Percentiles rank a stretch among this genome's conserved stretches.
Evolutionary conservation across 768 basidiomycete species (phyloP).

Genomic region (Phaffia tasmanica): DNA sequence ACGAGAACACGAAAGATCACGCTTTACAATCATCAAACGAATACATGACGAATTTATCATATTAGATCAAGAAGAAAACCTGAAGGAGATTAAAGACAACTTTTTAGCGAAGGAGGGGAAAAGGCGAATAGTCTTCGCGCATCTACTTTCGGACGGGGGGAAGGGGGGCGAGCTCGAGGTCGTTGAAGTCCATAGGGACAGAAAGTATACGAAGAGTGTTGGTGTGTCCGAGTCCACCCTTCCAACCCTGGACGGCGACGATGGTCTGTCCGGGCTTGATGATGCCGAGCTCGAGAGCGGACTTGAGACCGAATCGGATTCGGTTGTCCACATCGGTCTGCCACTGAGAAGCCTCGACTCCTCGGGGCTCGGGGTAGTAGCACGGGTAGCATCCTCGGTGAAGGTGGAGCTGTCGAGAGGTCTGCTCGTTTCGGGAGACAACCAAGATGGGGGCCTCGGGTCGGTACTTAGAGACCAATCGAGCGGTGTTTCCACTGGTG

Average conservation of each 20-base stretch:
- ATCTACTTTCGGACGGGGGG: constrained; percentile 5
- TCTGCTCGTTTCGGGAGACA: constrained; percentile 91
- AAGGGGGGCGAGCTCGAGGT: constrained; percentile 61
- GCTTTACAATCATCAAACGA: too few species aligned
- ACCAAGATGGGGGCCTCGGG: constrained; percentile 89
- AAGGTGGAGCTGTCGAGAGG: constrained; percentile 89
- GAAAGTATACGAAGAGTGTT: constrained; percentile 56
- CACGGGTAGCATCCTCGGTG: constrained; percentile 32
- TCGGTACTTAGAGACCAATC: constrained; percentile 91
- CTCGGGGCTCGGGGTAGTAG: constrained; percentile 89
- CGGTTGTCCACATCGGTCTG: constrained; percentile 67
- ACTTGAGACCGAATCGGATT: constrained; percentile 62
- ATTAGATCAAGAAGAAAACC: too few species aligned
- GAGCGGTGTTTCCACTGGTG: constrained; percentile 87
- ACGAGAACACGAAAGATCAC: too few species aligned
- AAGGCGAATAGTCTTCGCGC: neutral
- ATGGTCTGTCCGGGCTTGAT: constrained; percentile 80
- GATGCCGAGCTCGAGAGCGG: constrained; percentile 69
- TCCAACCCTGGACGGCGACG: constrained; percentile 98
- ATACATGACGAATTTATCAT: too few species aligned
- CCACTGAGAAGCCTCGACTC: constrained; percentile 80
- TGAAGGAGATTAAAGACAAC: neutral
- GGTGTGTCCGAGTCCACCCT: constrained; percentile 62
- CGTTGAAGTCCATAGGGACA: constrained; percentile 69
- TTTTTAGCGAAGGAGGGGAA: neutral